Percentiles rank a stretch among this genome's conserved stretches.
Conservation (phyloP, 352 stramenopile species). For the Globisporangium acanthophoron region DNA sequence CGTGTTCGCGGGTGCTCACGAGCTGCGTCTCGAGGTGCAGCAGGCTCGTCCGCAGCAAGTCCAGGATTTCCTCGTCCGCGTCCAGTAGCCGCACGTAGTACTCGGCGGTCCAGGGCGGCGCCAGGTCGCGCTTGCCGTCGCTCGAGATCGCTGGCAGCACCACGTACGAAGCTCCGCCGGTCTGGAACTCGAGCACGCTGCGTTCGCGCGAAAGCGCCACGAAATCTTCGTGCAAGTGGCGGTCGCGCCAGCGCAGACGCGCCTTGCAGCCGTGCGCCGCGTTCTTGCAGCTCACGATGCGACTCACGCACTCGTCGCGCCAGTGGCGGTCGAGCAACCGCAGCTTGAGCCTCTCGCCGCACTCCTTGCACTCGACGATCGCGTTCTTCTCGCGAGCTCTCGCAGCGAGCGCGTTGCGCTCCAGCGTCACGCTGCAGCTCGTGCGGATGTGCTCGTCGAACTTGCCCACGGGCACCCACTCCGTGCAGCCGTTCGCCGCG, state of each 20-base stretch:
- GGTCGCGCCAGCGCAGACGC: conserved; percentile 55
- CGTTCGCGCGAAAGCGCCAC: conserved; percentile 33
- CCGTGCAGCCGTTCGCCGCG: conserved; percentile 41
- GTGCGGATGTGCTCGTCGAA: conserved; percentile 43
- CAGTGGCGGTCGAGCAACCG: conserved; percentile 37
- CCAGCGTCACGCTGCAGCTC: conserved; percentile 42
- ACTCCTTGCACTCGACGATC: conserved; percentile 40
- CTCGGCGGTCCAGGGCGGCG: conserved; percentile 66
- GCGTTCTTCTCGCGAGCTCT: conserved; percentile 44
- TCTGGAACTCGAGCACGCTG: conserved; percentile 48
- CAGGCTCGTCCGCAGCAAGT: conserved; percentile 34
- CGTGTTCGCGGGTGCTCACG: conserved; percentile 29
- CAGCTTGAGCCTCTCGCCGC: conserved; percentile 29
- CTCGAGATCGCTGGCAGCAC: conserved; percentile 10
- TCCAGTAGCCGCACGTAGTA: conserved; percentile 59
- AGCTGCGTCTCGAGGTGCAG: conserved; percentile 29
- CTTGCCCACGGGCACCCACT: conserved; percentile 67
- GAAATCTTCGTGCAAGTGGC: conserved; percentile 66
- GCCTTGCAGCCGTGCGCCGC: conserved; percentile 52
- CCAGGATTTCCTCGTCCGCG: conserved; percentile 43
- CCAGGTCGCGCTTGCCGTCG: conserved; percentile 24
- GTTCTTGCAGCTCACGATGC: conserved; percentile 68
- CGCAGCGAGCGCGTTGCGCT: conserved; percentile 47
- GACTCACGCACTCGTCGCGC: conserved; percentile 46
- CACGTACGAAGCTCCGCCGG: conserved; percentile 39